Evolutionary conservation across 768 basidiomycete species (phyloP).

Genomic region (Phaeotremella skinneri): DNA sequence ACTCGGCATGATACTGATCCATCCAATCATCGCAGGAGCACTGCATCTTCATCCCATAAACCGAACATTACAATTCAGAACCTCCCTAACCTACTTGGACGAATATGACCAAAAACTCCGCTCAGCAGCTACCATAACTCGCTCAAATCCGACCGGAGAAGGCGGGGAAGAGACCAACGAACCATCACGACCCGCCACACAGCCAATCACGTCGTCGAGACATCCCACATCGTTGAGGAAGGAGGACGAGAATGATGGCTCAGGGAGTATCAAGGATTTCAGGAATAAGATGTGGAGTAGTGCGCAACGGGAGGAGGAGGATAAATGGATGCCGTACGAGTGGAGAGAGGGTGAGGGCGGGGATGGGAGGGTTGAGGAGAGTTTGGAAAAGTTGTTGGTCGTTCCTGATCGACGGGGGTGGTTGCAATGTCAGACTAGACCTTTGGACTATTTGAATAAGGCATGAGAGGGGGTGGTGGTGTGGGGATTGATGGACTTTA

Average conservation of each 20-base stretch:
- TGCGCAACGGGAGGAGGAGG: slow-evolving; percentile 31
- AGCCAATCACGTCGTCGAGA: background rate
- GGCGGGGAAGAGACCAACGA: slow-evolving; percentile 26
- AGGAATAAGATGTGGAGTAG: slow-evolving; percentile 42
- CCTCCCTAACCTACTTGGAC: slow-evolving; percentile 50
- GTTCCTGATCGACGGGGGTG: slow-evolving; percentile 28
- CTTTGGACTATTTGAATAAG: slow-evolving; percentile 40
- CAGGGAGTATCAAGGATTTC: slow-evolving; percentile 43
- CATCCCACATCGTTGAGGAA: background rate
- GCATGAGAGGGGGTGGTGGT: no score
- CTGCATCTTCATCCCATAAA: slow-evolving; percentile 51
- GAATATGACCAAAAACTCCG: slow-evolving; percentile 36
- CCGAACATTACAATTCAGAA: slow-evolving; percentile 47
- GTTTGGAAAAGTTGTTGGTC: slow-evolving; percentile 35
- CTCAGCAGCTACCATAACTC: slow-evolving; percentile 14
- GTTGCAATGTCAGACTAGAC: slow-evolving; percentile 34
- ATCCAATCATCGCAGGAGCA: slow-evolving; percentile 32
- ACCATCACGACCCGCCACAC: slow-evolving; percentile 8
- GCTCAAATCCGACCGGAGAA: slow-evolving; percentile 25
- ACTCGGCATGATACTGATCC: background rate
- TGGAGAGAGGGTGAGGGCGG: slow-evolving; percentile 36
- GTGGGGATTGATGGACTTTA: background rate
- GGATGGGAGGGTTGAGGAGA: slow-evolving; percentile 26
- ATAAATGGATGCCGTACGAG: slow-evolving; percentile 37
- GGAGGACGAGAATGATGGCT: slow-evolving; percentile 43